Evolutionary conservation across 2,329 filamentous ascomycete genomes (phyloP), one percentile per base, ranked within the genome.

Genomic region (Epichloe elymi): DNA sequence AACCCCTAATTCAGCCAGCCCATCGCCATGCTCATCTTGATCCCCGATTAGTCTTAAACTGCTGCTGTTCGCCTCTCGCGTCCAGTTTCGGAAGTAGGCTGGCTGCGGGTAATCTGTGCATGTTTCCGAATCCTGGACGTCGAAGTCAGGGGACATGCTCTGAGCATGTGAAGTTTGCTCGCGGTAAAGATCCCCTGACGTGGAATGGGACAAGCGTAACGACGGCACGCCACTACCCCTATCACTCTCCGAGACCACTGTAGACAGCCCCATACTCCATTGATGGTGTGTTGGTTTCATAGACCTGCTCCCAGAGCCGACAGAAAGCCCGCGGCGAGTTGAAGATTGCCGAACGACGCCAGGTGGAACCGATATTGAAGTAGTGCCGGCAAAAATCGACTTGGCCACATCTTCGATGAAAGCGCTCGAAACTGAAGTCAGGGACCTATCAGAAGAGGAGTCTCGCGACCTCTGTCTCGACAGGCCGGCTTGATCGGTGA

Each of bases 231-330:
- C 67, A 59, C 74, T 80, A 37, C 65, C 70, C 42, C 65, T 70
- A 55, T 83, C 80, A 60, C 76, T 78, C 61, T 81, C 80, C 36
- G 80, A 83, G 63, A 75, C 69, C 54, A 83, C 79, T 43, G 79
- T 81, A 39, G 80, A 83, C 41, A 83, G 70, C 63, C 81, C 78
- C 43, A 76, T 76, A 64, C 78, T 81, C 78, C 79, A 82, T 72
- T 77, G 76, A 59, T 80, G 78, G 51, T 73, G 70, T 53, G 71
- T 64, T 45, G 71, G 61, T 17, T 54, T 41, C 44, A 51, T 46
- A 17, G 17, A 36, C 5, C 35, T 19, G 26, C 15, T 12, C 5
- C 12, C 44, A 23, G 15, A 26, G 42, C 17, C 11, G n/a, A 48
- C 20, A 11, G 45, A 17, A 20, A 36, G 15, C 12, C 30, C 44